Conservation (phyloP, 352 stramenopile genomes). For the Phytophthora cactorum region DNA sequence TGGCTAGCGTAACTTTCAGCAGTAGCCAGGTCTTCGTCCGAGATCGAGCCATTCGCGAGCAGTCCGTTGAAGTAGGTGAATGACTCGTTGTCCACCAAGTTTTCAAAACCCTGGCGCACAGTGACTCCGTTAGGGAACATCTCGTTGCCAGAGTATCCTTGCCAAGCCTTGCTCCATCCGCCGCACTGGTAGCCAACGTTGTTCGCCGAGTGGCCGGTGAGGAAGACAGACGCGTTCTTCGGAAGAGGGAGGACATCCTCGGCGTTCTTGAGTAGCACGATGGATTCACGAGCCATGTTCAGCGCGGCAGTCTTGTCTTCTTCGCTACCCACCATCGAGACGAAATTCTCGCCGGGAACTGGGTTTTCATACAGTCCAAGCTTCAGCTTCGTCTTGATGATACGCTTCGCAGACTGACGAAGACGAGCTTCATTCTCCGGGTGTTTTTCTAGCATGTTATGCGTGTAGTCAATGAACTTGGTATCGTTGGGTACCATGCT, state of each 20-base stretch:
- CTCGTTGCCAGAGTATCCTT: constrained; percentile 67
- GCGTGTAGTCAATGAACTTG: constrained; percentile 54
- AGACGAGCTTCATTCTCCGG: constrained; percentile 45
- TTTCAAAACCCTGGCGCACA: constrained; percentile 55
- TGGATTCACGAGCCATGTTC: constrained; percentile 74
- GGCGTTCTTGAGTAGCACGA: constrained; percentile 82
- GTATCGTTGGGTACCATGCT: constrained; percentile 79
- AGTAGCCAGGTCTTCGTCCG: constrained; percentile 47
- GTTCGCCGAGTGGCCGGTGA: constrained; percentile 65
- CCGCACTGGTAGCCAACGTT: constrained; percentile 70
- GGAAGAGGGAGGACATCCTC: constrained; percentile 55
- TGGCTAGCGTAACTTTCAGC: constrained; percentile 52
- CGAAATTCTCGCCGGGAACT: constrained; percentile 49
- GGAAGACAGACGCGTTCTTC: constrained; percentile 44
- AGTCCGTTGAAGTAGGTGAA: constrained; percentile 65
- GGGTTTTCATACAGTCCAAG: constrained; percentile 71
- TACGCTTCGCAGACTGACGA: constrained; percentile 54
- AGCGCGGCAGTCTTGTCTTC: constrained; percentile 56
- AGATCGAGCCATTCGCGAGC: constrained; percentile 53
- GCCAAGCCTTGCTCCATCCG: constrained; percentile 84
- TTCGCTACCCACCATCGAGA: constrained; percentile 43
- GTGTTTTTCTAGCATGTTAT: constrained; percentile 43
- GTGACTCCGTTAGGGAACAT: constrained; percentile 61
- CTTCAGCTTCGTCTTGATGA: constrained; percentile 73
- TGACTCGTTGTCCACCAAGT: constrained; percentile 30